A percentile compares a stretch with the other conserved stretches of the same genome.
phyloP scores from a whole-genome alignment of 345 rosid genomes.

The Lagerstroemia speciosa region DNA sequence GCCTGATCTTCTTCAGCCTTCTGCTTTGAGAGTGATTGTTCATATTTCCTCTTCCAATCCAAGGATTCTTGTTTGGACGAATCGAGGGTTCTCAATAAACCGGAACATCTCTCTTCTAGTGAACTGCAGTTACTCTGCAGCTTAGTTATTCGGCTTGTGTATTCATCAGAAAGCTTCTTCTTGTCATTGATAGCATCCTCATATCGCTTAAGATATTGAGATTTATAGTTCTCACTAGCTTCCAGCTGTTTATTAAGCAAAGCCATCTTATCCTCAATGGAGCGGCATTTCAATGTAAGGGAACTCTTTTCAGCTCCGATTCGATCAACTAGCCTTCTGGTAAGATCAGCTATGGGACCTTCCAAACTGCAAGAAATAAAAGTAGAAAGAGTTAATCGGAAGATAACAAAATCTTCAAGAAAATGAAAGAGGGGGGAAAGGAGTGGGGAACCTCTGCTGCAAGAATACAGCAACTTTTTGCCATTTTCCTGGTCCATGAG shows the following conservation, averaged over 20 bases:
- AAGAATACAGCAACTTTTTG: slow-evolving; percentile 77
- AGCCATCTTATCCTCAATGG: slow-evolving; percentile 75
- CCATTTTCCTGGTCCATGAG: slow-evolving; percentile 91
- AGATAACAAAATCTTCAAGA: background rate
- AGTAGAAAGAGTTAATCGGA: background rate
- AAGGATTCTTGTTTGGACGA: slow-evolving; percentile 57
- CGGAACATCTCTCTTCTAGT: slow-evolving; percentile 73
- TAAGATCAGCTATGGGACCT: slow-evolving; percentile 79
- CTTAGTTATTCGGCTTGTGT: slow-evolving; percentile 58
- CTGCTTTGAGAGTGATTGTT: slow-evolving; percentile 54
- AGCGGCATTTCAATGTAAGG: slow-evolving; percentile 63
- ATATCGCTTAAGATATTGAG: slow-evolving; percentile 81
- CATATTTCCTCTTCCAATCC: slow-evolving; percentile 74
- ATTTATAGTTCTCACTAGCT: slow-evolving; percentile 76
- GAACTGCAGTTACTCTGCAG: slow-evolving; percentile 68
- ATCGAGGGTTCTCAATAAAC: slow-evolving; percentile 63
- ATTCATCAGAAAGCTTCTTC: slow-evolving; percentile 80
- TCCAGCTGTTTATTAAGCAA: slow-evolving; percentile 71
- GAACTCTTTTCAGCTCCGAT: slow-evolving; percentile 82
- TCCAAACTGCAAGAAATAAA: slow-evolving; percentile 51
- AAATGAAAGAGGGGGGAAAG: background rate
- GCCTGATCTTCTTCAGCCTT: slow-evolving; percentile 71
- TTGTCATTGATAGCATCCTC: slow-evolving; percentile 92
- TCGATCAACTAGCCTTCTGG: slow-evolving; percentile 65
- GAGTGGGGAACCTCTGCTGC: slow-evolving; percentile 91